Percentiles rank a stretch among this genome's conserved stretches.
phyloP scores from a whole-genome alignment of 2,329 filamentous ascomycete genomes.

The Ophiostoma triangulosporum region DNA sequence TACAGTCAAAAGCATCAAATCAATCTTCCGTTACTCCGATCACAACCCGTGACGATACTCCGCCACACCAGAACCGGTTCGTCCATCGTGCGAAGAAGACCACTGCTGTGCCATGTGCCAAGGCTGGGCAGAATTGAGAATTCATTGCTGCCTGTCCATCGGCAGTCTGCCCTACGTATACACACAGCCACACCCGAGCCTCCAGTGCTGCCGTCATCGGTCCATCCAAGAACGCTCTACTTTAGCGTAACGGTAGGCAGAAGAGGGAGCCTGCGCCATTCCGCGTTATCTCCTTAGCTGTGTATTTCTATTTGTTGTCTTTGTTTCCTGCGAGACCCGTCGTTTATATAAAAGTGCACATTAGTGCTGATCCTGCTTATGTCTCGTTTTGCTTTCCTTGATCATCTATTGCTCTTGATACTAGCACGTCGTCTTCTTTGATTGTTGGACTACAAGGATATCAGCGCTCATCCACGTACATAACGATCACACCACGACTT shows the following conservation, averaged over 20 bases:
- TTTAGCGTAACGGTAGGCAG: constrained; percentile 5
- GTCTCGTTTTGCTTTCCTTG: background rate
- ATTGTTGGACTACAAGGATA: too few species aligned
- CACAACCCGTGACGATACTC: background rate
- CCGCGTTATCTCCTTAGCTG: background rate
- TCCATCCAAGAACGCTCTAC: background rate
- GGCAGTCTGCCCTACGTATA: background rate
- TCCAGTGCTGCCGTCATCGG: background rate
- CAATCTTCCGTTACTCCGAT: too few species aligned
- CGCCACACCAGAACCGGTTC: background rate
- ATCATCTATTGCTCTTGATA: too few species aligned
- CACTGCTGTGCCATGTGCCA: background rate
- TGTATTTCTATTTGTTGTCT: background rate
- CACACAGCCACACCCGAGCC: background rate
- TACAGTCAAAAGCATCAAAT: too few species aligned
- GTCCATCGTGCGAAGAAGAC: background rate
- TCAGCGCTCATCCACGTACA: too few species aligned
- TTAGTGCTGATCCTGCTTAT: background rate
- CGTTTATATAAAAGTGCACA: background rate
- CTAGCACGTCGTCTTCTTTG: too few species aligned
- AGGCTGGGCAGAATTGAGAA: background rate
- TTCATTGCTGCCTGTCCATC: background rate
- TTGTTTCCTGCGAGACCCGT: background rate
- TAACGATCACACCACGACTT: too few species aligned
- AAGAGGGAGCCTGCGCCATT: constrained; percentile 1